Base-by-base conservation (phyloP, 164 flowering plant genomes). In the Vitis amurensis region DNA sequence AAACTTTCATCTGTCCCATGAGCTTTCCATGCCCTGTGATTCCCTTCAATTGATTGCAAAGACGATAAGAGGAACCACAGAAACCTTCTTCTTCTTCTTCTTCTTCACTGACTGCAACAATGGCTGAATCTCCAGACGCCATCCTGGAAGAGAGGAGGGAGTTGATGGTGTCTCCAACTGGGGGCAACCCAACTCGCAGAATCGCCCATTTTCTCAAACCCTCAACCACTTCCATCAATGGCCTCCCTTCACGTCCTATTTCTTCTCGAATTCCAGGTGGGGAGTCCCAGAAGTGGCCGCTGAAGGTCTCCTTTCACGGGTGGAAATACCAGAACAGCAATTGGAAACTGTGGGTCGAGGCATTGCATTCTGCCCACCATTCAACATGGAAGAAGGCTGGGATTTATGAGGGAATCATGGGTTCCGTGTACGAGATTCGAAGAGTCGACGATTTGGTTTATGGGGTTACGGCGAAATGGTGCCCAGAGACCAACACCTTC, bases 401-500 rank as follows among this genome's bases (percentile, higher is more conserved):
- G 1, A 83, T 80, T 1, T 74, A 50, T 55, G 75, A 78, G 11
- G 80, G 80, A 4, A 75, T 83, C 59, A 19, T 69, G 67, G 23
- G 11, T 23, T 77, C 83, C 1, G 67, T 50, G 2, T 76, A 64
- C 31, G 3, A 23, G 19, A 69, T 76, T 19, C 4, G 1, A 2
- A 76, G 50, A 50, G 13, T 69, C 48, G 1, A 14, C 10, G 71
- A 68, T 9, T 30, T 83, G 59, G 27, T 81, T 9, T 11, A 66
- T 11, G 83, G 56, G 7, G 1, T 79, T 30, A 75, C 76, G 0
- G 75, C 75, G 73, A 77, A 55, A 15, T 81, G 84, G 84, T 79
- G 78, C 57, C 19, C 70, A 8, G 75, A 77, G 48, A 81, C 87
- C 4, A 81, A 81, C n/a, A 65, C 78, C 0, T 84, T 81, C 64